A percentile compares a stretch with the other conserved stretches of the same genome.
Evolutionary conservation across 2,329 filamentous ascomycete genomes (phyloP).

Genomic region (Colletotrichum sp.): DNA sequence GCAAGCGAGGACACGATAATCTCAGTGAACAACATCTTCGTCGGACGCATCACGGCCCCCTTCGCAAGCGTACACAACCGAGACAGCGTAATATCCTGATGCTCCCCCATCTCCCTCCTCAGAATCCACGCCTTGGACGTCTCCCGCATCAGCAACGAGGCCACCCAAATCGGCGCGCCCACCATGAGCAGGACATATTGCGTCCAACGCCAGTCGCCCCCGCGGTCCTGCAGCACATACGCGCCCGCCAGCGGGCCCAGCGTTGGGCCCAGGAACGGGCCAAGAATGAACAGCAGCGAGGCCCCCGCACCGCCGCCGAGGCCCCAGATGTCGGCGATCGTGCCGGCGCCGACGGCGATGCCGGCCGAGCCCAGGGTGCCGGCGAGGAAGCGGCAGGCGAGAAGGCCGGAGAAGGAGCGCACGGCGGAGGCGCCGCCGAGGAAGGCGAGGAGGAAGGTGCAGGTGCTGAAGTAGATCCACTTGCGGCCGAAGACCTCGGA

Average conservation of each 20-base stretch:
- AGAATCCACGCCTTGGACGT: constrained; percentile 18
- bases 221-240: constrained; percentile 8
- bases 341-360: constrained; percentile 77
- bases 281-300: constrained; percentile 79
- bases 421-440: constrained; percentile 68
- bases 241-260: constrained; percentile 59
- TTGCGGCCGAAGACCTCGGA: constrained; percentile 71
- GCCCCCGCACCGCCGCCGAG: constrained; percentile 57
- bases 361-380: constrained; percentile 76
- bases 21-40: constrained; percentile 24
- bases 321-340: constrained; percentile 78
- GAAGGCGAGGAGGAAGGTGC: constrained; percentile 70
- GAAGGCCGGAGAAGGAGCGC: constrained; percentile 69
- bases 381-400: constrained; percentile 70
- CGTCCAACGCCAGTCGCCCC: constrained; percentile 25
- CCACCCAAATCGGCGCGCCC: constrained; percentile 5
- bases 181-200: constrained; percentile 26
- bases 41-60: constrained; percentile 13
- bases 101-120: background rate
- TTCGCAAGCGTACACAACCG: background rate
- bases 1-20: constrained; percentile 74
- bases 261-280: constrained; percentile 63
- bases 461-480: constrained; percentile 73
- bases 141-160: background rate
- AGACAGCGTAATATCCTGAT: background rate